These are phyloP conservation scores for Poteriospumella lacustris DNA, from an alignment of 108 stramenopile species.

Conservation along the genomic window DNA sequence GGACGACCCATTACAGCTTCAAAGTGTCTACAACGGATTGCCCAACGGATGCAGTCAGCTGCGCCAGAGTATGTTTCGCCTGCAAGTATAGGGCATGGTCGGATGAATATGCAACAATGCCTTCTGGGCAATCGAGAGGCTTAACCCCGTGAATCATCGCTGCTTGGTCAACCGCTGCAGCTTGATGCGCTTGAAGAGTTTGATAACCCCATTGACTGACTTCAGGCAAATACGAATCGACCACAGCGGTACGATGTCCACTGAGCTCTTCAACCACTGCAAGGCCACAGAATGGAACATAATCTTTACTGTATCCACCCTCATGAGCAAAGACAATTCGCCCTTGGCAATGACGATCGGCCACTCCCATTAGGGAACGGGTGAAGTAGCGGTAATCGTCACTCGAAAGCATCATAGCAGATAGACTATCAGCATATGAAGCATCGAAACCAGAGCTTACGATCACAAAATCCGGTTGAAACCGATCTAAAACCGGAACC, in stretches of 20 bases:
- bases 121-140: too few relatives aligned
- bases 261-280: conserved; percentile 42
- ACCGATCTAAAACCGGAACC: conserved; percentile 59
- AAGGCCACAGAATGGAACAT: conserved; percentile 52
- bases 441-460: conserved; percentile 81
- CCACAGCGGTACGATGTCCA: not conserved
- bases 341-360: conserved; percentile 38
- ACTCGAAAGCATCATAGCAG: conserved; percentile 50
- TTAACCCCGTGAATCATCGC: not conserved
- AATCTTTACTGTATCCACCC: conserved; percentile 50
- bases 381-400: conserved; percentile 47
- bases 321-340: conserved; percentile 55
- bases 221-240: conserved; percentile 17
- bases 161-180: not conserved
- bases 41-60: too few relatives aligned
- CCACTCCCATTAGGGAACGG: conserved; percentile 26
- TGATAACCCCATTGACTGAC: conserved; percentile 29
- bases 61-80: too few relatives aligned
- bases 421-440: conserved; percentile 63
- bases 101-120: too few relatives aligned
- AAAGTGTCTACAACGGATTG: too few relatives aligned
- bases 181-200: conserved; percentile 24
- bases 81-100: too few relatives aligned
- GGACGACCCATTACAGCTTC: too few relatives aligned
- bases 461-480: conserved; percentile 64